Evolutionary conservation across 768 basidiomycete genomes (phyloP).

Genomic region (Lentinula detonsa): DNA sequence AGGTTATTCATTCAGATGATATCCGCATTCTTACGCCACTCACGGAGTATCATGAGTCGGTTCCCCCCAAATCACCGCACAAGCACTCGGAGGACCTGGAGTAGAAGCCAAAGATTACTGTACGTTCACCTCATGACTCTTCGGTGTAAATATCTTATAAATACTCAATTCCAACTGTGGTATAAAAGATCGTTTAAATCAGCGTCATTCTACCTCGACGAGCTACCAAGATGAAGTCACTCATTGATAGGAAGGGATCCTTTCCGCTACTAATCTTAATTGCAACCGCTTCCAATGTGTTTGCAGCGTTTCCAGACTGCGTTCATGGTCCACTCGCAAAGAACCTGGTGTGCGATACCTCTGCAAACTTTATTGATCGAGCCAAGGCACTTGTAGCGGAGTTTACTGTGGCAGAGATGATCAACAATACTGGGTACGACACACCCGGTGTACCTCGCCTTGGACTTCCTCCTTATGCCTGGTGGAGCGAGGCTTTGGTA

Average conservation of each 20-base stretch:
- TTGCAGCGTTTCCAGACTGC: slow-evolving; percentile 5
- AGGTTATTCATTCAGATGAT: neutral
- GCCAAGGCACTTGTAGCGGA: slow-evolving; percentile 43
- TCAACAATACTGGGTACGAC: slow-evolving; percentile 42
- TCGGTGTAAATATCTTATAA: neutral
- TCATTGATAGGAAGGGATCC: neutral
- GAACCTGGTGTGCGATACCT: slow-evolving; percentile 4
- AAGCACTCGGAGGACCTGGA: neutral
- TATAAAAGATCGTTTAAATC: neutral
- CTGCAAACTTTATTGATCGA: slow-evolving; percentile 18
- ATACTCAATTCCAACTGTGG: neutral
- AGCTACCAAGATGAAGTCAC: neutral
- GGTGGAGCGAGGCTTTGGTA: slow-evolving; percentile 59
- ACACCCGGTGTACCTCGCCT: slow-evolving; percentile 48
- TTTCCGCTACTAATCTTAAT: neutral
- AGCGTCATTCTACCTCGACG: neutral
- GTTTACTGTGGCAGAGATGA: slow-evolving; percentile 47
- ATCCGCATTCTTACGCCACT: neutral
- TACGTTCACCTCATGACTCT: neutral
- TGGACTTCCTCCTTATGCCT: slow-evolving; percentile 51
- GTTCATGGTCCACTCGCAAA: neutral
- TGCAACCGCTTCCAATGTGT: neutral
- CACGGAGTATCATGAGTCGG: neutral
- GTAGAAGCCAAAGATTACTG: neutral
- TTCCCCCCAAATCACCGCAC: neutral